Percentiles rank a stretch among this genome's conserved stretches.
phyloP scores from a whole-genome alignment of 768 basidiomycete genomes.

The Tulasnella sp. region DNA sequence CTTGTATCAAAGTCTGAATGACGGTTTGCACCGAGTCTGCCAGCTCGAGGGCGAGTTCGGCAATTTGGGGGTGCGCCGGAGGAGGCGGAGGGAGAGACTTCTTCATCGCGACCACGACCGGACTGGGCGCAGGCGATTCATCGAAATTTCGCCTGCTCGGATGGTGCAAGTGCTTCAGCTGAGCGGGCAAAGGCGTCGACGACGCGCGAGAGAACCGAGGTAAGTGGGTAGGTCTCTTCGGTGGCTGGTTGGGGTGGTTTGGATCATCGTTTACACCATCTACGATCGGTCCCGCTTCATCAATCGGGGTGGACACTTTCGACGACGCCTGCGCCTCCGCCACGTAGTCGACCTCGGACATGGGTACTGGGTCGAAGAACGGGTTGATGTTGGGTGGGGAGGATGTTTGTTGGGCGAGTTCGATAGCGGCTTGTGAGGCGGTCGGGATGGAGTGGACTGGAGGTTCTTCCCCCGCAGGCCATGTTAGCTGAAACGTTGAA shows the following conservation, averaged over 20 bases:
- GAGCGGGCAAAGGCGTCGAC: slow-evolving; percentile 74
- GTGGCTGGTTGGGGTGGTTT: neutral
- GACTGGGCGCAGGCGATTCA: neutral
- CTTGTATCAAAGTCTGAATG: slow-evolving; percentile 85
- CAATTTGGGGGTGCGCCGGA: slow-evolving; percentile 44
- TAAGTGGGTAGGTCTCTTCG: slow-evolving; percentile 31
- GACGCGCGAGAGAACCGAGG: slow-evolving; percentile 71
- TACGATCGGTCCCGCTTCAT: neutral
- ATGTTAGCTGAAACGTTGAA: slow-evolving; percentile 25
- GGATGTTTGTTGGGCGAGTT: neutral
- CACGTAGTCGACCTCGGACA: neutral
- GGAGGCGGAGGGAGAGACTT: slow-evolving; percentile 31
- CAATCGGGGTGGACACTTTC: neutral
- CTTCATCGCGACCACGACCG: neutral
- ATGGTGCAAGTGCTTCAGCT: slow-evolving; percentile 70
- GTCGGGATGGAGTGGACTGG: slow-evolving; percentile 17
- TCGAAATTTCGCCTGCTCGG: slow-evolving; percentile 42
- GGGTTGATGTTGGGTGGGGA: slow-evolving; percentile 13
- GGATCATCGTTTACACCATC: slow-evolving; percentile 1
- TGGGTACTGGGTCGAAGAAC: slow-evolving; percentile 13
- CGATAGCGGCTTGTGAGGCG: neutral
- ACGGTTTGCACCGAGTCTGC: slow-evolving; percentile 88
- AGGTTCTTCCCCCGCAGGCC: slow-evolving; percentile 25
- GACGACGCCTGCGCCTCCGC: neutral
- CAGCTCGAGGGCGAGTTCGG: slow-evolving; percentile 76